Base-by-base conservation (phyloP, 192 early-diverging fungal species). In the Coemansia erecta region DNA sequence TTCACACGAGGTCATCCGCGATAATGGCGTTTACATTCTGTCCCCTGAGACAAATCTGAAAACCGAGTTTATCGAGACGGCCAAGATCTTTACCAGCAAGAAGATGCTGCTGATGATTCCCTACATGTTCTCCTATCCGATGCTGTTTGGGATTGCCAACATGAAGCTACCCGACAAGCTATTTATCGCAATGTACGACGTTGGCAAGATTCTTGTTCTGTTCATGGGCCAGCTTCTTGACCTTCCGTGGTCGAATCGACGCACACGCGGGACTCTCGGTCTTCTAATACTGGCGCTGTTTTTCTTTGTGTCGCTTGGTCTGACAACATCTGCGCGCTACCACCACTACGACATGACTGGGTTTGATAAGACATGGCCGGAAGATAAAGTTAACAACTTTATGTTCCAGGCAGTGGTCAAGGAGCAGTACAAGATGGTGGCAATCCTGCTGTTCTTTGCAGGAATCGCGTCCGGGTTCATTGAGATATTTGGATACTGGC, bases 401-500 rank as follows among this genome's bases (percentile, higher is more conserved):
- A 42, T 77, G 8, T 46, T 70, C 22, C 37, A 55, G 10, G 31
- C 48, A 4, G 48, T 60, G 3, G 11, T 67, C 22, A 37, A 19
- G 8, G 39, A 67, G 3, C 56, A 77, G 5, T 17, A 47, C 13
- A 19, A 10, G 11, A 10, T 66, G 11, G 22, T 70, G 17, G 45
- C 53, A 3, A 48, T 56, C 0, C 45, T 60, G 0, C 67, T 70
- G 39, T 77, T 77, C 23, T 77, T 77, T 19, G 64, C 60, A 0
- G 73, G 73, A 2, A 56, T 70, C 2, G 60, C 64, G 2, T 70
- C 73, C 5, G 63, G 68, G 24, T 66, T 70, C 12, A 56, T 67
- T 8, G 64, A 70, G 58, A 52, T 77, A 19, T 77, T 62, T 51
- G 73, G 73, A 6, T 70, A 60, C 53, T 77, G 73, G 73, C 45